phyloP scores from a whole-genome alignment of 306 rosid genomes.

The Prosopis cineraria region DNA sequence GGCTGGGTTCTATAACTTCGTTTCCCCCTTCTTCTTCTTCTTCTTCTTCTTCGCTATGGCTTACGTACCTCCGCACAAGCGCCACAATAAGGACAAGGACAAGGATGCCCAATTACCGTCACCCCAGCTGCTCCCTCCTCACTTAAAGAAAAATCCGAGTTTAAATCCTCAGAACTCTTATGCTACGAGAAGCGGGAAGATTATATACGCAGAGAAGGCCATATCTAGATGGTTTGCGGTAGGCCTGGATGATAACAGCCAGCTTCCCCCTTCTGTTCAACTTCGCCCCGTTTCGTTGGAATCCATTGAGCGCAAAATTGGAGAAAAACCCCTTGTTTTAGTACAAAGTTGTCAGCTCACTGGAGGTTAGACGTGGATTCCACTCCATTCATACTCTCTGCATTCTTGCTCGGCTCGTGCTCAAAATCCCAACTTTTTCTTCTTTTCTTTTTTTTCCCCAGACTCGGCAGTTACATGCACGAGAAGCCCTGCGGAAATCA shows the following conservation, averaged over 20 bases:
- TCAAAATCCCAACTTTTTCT: not conserved
- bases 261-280: slow-evolving; percentile 33
- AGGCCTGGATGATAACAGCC: slow-evolving; percentile 34
- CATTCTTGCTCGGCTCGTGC: not conserved
- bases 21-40: no score
- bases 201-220: slow-evolving; percentile 26
- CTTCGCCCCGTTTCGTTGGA: slow-evolving; percentile 38
- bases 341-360: not conserved
- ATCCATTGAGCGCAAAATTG: not conserved
- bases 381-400: not conserved
- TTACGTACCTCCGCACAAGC: slow-evolving; percentile 64
- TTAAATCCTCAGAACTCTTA: not conserved
- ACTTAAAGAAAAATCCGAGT: slow-evolving; percentile 17
- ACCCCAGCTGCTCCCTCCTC: slow-evolving; percentile 45
- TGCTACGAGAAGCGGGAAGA: not conserved
- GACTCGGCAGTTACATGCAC: slow-evolving; percentile 10
- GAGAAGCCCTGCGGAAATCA: slow-evolving; percentile 34
- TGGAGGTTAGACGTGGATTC: slow-evolving; percentile 24
- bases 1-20: not conserved
- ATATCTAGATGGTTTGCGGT: slow-evolving; percentile 38
- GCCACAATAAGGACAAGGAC: slow-evolving; percentile 36
- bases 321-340: slow-evolving; percentile 40
- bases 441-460: not conserved
- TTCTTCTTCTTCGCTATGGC: slow-evolving; percentile 40
- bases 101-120: slow-evolving; percentile 21